Conservation (phyloP, 495 filamentous ascomycete species). For the Pseudomonodictys pantanalensis region DNA sequence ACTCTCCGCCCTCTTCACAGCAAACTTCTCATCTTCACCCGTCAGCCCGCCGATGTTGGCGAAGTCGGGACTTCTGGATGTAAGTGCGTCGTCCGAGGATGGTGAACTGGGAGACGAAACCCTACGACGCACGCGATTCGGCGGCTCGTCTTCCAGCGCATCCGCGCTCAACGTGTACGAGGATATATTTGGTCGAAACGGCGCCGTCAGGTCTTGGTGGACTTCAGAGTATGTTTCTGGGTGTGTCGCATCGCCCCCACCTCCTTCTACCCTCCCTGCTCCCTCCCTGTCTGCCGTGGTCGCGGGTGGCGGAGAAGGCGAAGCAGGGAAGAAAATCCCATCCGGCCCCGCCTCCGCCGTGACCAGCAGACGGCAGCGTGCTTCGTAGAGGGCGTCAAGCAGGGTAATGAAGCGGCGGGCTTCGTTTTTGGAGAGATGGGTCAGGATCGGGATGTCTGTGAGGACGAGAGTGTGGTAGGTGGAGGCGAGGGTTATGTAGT, state of each 20-base stretch:
- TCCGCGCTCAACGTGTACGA: slow-evolving; percentile 45
- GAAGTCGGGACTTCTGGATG: slow-evolving; percentile 58
- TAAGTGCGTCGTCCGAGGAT: slow-evolving; percentile 14
- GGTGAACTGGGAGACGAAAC: not conserved
- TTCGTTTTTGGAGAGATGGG: slow-evolving; percentile 64
- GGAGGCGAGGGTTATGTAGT: slow-evolving; percentile 69
- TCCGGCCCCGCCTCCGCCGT: slow-evolving; percentile 58
- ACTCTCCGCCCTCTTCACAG: slow-evolving; percentile 64
- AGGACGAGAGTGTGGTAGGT: slow-evolving; percentile 68
- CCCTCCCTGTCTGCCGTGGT: not conserved
- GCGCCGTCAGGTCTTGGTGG: slow-evolving; percentile 65
- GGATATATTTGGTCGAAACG: slow-evolving; percentile 71
- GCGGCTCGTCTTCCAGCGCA: slow-evolving; percentile 46
- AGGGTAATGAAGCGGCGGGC: slow-evolving; percentile 69
- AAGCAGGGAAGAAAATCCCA: slow-evolving; percentile 62
- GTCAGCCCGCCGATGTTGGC: slow-evolving; percentile 57
- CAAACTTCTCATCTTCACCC: slow-evolving; percentile 71
- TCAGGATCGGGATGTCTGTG: slow-evolving; percentile 57
- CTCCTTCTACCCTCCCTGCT: not conserved
- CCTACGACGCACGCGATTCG: slow-evolving; percentile 37
- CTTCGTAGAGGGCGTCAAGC: slow-evolving; percentile 69
- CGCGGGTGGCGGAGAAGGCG: not conserved
- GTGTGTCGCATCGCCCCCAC: slow-evolving; percentile 52
- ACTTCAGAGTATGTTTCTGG: slow-evolving; percentile 67
- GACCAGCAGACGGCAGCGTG: slow-evolving; percentile 61